A percentile compares a stretch with the other conserved stretches of the same genome.
Conservation (phyloP, 345 rosid species). For the Populus ilicifolia region DNA sequence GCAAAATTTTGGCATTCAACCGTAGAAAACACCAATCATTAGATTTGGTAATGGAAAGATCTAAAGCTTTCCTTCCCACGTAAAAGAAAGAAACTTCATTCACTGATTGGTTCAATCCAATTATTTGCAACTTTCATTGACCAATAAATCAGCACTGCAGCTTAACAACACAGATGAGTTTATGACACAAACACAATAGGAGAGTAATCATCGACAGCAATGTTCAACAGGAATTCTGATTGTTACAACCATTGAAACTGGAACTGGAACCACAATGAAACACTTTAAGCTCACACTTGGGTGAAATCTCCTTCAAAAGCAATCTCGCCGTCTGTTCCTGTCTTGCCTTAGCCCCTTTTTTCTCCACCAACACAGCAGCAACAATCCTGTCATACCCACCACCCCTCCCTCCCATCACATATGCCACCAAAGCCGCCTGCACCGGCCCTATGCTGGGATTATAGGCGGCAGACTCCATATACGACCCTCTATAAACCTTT, state of each 20-base stretch:
- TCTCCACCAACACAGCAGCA: slow-evolving; percentile 76
- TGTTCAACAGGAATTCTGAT: neutral
- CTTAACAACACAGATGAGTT: neutral
- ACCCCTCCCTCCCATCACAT: slow-evolving; percentile 54
- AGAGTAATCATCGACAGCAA: neutral
- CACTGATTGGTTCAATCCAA: neutral
- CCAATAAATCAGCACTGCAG: neutral
- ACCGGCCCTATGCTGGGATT: slow-evolving; percentile 94
- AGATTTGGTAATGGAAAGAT: neutral
- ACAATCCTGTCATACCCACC: slow-evolving; percentile 71
- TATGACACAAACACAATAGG: no score
- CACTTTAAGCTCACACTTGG: slow-evolving; percentile 64
- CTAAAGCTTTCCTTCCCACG: neutral
- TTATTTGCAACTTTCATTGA: neutral
- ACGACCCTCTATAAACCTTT: slow-evolving; percentile 69
- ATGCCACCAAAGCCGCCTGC: slow-evolving; percentile 89
- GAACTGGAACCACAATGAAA: slow-evolving; percentile 42
- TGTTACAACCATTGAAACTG: neutral
- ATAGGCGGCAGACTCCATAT: slow-evolving; percentile 89
- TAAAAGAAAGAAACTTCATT: neutral
- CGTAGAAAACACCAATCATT: neutral
- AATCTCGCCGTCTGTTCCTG: slow-evolving; percentile 72
- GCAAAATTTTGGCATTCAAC: neutral
- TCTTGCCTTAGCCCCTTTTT: slow-evolving; percentile 51
- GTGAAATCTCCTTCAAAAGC: slow-evolving; percentile 58